These are phyloP conservation scores for Grifola frondosa DNA, from an alignment of 1,284 basidiomycete genomes.

Conservation along the genomic window DNA sequence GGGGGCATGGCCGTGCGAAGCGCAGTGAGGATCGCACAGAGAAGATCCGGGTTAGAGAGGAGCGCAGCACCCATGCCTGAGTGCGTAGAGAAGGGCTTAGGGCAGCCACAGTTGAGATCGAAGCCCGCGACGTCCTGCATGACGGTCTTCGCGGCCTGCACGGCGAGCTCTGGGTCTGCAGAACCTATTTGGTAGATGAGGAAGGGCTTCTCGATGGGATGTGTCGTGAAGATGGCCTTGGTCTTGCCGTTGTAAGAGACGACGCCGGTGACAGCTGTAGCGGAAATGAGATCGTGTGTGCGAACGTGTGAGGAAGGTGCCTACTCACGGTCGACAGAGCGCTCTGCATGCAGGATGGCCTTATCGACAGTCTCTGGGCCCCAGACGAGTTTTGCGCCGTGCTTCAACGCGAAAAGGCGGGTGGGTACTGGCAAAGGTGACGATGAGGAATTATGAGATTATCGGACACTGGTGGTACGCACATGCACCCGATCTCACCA, in stretches of 20 bases:
- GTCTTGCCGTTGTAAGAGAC: slow-evolving; percentile 84
- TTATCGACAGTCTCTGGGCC: slow-evolving; percentile 96
- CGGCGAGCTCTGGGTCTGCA: slow-evolving; percentile 85
- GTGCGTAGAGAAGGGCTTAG: slow-evolving; percentile 95
- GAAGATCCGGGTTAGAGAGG: slow-evolving; percentile 86
- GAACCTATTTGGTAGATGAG: slow-evolving; percentile 94
- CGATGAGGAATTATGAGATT: slow-evolving; percentile 5
- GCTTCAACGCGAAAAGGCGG: slow-evolving; percentile 84
- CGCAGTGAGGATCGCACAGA: slow-evolving; percentile 84
- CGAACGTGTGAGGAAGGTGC: slow-evolving; percentile 1
- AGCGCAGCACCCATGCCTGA: slow-evolving; percentile 97
- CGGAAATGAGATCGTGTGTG: slow-evolving; percentile 4
- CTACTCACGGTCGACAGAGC: slow-evolving; percentile 81
- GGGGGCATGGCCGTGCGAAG: slow-evolving; percentile 73
- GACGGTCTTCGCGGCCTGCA: slow-evolving; percentile 86
- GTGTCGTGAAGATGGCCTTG: slow-evolving; percentile 87
- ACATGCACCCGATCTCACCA: slow-evolving; percentile 93
- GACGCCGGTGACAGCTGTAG: slow-evolving; percentile 79
- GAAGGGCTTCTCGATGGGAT: slow-evolving; percentile 92
- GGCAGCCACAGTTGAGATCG: slow-evolving; percentile 94
- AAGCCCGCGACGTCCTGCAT: slow-evolving; percentile 91
- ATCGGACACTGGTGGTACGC: slow-evolving; percentile 36
- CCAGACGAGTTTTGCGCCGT: slow-evolving; percentile 96
- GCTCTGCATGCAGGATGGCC: slow-evolving; percentile 85
- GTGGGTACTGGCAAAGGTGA: slow-evolving; percentile 61